phyloP scores from a whole-genome alignment of 73 alveolate species.

The Paramecium sonneborni region DNA sequence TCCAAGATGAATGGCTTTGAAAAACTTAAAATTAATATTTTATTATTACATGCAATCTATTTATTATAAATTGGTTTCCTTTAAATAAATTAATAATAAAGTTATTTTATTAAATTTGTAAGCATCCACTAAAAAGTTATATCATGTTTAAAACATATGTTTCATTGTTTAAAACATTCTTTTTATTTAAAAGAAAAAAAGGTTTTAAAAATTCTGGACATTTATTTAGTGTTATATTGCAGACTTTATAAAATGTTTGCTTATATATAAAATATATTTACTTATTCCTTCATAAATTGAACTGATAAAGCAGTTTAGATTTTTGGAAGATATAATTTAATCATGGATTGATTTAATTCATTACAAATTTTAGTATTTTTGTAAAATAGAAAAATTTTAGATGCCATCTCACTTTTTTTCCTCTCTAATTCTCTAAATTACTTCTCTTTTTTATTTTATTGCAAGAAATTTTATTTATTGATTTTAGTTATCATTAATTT shows the following conservation, averaged over 20 bases:
- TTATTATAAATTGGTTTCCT: not conserved
- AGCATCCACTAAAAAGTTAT: not conserved
- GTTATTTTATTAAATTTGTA: not conserved
- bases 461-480: not conserved
- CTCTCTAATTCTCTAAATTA: not conserved
- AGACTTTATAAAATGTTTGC: conserved; percentile 18
- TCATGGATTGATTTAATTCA: not conserved
- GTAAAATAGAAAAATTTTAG: conserved; percentile 12
- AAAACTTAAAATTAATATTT: not conserved
- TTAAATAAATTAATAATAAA: not conserved
- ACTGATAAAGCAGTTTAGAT: not conserved
- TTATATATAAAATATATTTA: not conserved
- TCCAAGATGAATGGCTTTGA: not conserved
- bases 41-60: not conserved
- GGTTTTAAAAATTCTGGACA: conserved; percentile 51
- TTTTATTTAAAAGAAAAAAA: not conserved
- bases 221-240: conserved; percentile 1
- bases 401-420: not conserved
- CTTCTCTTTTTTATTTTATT: conserved; percentile 15
- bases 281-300: not conserved
- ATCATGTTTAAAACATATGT: not conserved
- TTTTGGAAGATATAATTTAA: not conserved
- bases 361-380: conserved; percentile 3
- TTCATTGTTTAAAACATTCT: not conserved
- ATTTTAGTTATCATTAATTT: not conserved